These are phyloP conservation scores for Candida xiaguanensis DNA, from an alignment of 805 yeast species.

Conservation along the genomic window DNA sequence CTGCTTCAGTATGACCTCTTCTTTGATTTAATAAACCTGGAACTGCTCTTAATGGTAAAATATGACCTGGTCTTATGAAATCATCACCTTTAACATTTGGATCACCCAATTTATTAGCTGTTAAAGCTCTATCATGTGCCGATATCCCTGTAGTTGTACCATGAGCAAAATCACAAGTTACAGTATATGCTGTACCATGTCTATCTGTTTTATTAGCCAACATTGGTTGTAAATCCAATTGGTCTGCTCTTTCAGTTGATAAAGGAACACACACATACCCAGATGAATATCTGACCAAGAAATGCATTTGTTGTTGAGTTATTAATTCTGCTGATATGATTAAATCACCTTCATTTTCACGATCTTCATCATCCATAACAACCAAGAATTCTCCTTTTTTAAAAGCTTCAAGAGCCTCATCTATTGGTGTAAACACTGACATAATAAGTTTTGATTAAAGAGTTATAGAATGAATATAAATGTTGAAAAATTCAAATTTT, in stretches of 20 bases:
- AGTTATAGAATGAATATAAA: too few relatives aligned
- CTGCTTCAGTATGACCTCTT: slow-evolving; percentile 97
- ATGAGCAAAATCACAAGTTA: slow-evolving; percentile 79
- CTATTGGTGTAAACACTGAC: slow-evolving; percentile 41
- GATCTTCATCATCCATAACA: slow-evolving; percentile 94
- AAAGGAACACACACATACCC: slow-evolving; percentile 95
- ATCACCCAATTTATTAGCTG: slow-evolving; percentile 69
- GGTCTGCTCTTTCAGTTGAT: slow-evolving; percentile 72
- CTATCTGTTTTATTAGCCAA: slow-evolving; percentile 62
- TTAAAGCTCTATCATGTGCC: slow-evolving; percentile 88
- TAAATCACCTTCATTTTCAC: slow-evolving; percentile 97
- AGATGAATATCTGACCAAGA: slow-evolving; percentile 77
- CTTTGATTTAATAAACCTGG: slow-evolving; percentile 79
- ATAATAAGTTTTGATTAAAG: too few relatives aligned
- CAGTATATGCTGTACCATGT: slow-evolving; percentile 96
- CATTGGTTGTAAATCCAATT: slow-evolving; percentile 78
- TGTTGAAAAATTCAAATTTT: neutral
- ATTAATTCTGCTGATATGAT: slow-evolving; percentile 84
- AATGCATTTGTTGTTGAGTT: slow-evolving; percentile 89
- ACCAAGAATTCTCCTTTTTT: slow-evolving; percentile 78
- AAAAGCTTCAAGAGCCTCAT: slow-evolving; percentile 71
- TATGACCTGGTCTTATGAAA: slow-evolving; percentile 90
- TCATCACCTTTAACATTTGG: slow-evolving; percentile 53
- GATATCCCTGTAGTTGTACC: slow-evolving; percentile 97
- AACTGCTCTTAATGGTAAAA: slow-evolving; percentile 87